A percentile compares a stretch with the other conserved stretches of the same genome.
These are phyloP conservation scores for Saccharomyces eubayanus DNA, from an alignment of 805 yeast species.

Conservation along the genomic window DNA sequence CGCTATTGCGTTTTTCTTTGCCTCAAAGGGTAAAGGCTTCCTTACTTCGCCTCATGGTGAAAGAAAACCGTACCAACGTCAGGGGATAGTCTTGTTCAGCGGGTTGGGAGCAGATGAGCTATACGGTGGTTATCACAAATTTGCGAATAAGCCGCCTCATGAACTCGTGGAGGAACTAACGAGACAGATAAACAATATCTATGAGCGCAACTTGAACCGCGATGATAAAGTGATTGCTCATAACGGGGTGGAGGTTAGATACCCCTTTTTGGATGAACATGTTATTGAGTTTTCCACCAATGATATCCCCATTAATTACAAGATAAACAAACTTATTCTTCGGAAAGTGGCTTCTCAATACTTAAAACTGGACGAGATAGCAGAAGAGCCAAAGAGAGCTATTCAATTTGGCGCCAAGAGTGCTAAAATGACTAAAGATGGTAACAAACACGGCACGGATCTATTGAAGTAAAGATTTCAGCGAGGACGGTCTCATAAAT, in stretches of 20 bases:
- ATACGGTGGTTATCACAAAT: slow-evolving; percentile 92
- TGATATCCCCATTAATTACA: slow-evolving; percentile 42
- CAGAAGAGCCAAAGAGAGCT: slow-evolving; percentile 79
- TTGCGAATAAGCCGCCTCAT: slow-evolving; percentile 39
- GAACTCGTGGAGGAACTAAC: slow-evolving; percentile 52
- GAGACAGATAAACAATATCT: slow-evolving; percentile 63
- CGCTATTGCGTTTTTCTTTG: slow-evolving; percentile 92
- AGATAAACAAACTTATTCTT: slow-evolving; percentile 47
- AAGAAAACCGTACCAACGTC: slow-evolving; percentile 37
- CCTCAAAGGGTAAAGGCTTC: slow-evolving; percentile 52
- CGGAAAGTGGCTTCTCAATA: slow-evolving; percentile 47
- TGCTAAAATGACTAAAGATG: slow-evolving; percentile 82
- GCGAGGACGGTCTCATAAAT: slow-evolving; percentile 1
- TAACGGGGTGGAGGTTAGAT: slow-evolving; percentile 86
- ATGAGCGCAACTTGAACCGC: slow-evolving; percentile 75
- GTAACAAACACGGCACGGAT: slow-evolving; percentile 73
- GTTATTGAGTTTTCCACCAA: slow-evolving; percentile 45
- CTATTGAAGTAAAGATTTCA: slow-evolving; percentile 12
- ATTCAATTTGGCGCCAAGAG: slow-evolving; percentile 94
- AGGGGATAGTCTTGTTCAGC: slow-evolving; percentile 66
- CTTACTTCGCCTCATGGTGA: slow-evolving; percentile 3
- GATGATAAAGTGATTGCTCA: slow-evolving; percentile 82
- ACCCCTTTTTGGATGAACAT: slow-evolving; percentile 68
- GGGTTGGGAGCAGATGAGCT: slow-evolving; percentile 97
- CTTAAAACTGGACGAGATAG: slow-evolving; percentile 46